Evolutionary conservation across 2,329 filamentous ascomycete genomes (phyloP), one percentile per base, ranked within the genome.

Genomic region (Aspergillus japonicus): DNA sequence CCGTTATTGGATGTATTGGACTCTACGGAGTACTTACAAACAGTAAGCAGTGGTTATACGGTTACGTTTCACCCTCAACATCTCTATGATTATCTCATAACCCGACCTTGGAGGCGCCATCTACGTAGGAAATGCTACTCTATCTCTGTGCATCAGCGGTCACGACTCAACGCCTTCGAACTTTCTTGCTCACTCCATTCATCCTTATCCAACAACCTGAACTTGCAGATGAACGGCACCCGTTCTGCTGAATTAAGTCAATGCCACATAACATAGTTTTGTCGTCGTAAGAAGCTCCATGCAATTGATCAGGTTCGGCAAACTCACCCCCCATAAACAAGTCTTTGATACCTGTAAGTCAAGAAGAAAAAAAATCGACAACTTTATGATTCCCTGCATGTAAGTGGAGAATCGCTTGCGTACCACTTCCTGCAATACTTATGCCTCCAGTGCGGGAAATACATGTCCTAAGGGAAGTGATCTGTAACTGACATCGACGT

Each of bases 1-100:
- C 68, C 49, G 60, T 53, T 60, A 44, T 21, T 55, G 58, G 29
- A 47, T 57, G 66, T 69, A 69, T 63, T 69, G 68, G 54, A 52
- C 67, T 69, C 55, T 47, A 39, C 42, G 5, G 65, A 65, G 68
- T 68, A 69, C 68, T 64, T 69, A 67, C 62, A 56, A 48, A 39
- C 56, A 56, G 56, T 56, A 47, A 50, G 54, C 60, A 56, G 60
- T 73, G 69, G 68, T 66, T 59, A 62, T 66, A 63, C 66, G 67
- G 66, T 70, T 71, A 73, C 73, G 73, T 76, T 77, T 77, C 74
- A 74, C 70, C 73, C 71, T 67, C 69, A 54, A 76, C 74, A 77
- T 63, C 23, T 21, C 24, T 19, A 12, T 31, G 12, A 51, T 50
- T 42, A 23, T 35, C 26, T 19, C 19, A 10, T 23, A 42, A 2